Evolutionary conservation across 2,329 filamentous ascomycete species (phyloP).

Genomic region (Trichoderma pleuroti): DNA sequence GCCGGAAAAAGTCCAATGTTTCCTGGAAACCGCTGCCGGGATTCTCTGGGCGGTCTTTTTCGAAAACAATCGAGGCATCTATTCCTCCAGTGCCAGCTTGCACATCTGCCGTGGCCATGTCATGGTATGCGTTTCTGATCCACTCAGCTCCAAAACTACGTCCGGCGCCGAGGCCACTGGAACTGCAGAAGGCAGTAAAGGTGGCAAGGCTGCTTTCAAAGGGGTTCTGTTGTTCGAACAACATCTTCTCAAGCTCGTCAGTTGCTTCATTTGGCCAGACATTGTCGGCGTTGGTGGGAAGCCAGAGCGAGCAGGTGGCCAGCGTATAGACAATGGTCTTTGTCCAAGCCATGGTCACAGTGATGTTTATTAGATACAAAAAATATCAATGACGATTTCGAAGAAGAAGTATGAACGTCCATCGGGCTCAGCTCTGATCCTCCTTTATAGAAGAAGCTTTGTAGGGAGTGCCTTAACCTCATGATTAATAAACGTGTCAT

Average conservation of each 20-base stretch:
- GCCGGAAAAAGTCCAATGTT: background rate
- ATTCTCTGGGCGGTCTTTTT: background rate
- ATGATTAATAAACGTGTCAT: background rate
- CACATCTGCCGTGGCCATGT: background rate
- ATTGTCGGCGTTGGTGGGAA: background rate
- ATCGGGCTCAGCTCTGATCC: background rate
- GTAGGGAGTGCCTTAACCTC: background rate
- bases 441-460: background rate
- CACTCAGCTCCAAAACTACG: background rate
- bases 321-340: background rate
- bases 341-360: background rate
- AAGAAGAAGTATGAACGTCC: background rate
- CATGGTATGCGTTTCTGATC: background rate
- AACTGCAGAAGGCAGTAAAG: background rate
- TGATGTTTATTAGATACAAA: background rate
- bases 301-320: background rate
- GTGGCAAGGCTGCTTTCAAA: background rate
- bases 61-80: background rate
- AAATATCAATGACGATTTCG: background rate
- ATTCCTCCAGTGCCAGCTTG: background rate
- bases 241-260: background rate
- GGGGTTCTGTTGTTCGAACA: background rate
- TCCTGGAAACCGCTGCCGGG: background rate
- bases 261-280: background rate
- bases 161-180: background rate